Evolutionary conservation across 75 land plant genomes (phyloP).

Genomic region (Sequoia sempervirens): DNA sequence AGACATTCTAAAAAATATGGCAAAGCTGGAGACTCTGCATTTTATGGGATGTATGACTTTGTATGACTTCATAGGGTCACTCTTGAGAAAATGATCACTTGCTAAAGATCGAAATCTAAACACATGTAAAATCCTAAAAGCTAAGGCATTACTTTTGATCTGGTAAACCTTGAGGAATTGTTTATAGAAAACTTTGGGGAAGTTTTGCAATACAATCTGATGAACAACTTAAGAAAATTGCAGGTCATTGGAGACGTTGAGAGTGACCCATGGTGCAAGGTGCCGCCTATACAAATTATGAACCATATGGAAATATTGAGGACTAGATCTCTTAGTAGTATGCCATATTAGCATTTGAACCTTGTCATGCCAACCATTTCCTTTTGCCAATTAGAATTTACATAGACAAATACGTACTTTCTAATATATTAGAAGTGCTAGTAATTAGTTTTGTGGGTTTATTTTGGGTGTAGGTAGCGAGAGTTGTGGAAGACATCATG

Average conservation of each 20-base stretch:
- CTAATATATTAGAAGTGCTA: no score
- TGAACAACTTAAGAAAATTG: not conserved
- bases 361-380: no score
- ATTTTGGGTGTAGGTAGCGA: no score
- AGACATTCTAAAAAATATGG: not conserved
- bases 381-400: no score
- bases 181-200: not conserved
- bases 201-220: not conserved
- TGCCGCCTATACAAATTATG: not conserved
- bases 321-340: no score
- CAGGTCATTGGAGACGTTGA: not conserved
- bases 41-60: not conserved
- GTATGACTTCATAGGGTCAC: not conserved
- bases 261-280: not conserved
- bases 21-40: not conserved
- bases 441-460: no score
- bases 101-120: not conserved
- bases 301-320: not conserved
- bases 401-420: no score
- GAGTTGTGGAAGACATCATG: no score
- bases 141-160: no score
- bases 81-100: not conserved
- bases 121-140: not conserved
- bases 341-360: no score
- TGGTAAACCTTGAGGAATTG: not conserved